Conservation (phyloP, 441 rosid species). For the Cnidoscolus chayamansa region DNA sequence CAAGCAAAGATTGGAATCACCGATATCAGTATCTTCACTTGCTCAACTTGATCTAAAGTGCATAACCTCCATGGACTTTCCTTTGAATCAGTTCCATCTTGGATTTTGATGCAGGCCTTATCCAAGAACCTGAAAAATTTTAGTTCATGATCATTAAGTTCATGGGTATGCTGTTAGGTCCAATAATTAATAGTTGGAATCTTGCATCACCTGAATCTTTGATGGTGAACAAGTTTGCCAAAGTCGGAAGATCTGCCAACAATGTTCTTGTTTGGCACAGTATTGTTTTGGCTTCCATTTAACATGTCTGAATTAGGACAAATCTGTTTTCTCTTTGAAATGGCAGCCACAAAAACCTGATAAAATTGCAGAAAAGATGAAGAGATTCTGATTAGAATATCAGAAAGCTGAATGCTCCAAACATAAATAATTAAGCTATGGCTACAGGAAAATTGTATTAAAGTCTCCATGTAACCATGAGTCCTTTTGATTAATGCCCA, state of each 20-base stretch:
- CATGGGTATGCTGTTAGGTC: neutral
- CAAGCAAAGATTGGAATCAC: conserved; percentile 75
- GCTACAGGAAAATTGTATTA: too few species aligned
- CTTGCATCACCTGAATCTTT: conserved; percentile 58
- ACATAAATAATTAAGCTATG: too few species aligned
- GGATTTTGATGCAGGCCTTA: conserved; percentile 72
- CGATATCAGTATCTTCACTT: conserved; percentile 66
- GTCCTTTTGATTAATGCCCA: too few species aligned
- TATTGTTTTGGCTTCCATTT: conserved; percentile 44
- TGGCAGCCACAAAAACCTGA: conserved; percentile 81
- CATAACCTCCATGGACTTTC: conserved; percentile 86
- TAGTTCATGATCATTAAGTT: neutral
- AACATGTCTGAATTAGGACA: conserved; percentile 56
- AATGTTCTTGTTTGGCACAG: conserved; percentile 11
- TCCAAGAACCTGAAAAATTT: conserved; percentile 57
- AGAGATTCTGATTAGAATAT: neutral
- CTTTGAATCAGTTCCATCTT: conserved; percentile 37
- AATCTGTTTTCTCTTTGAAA: conserved; percentile 57
- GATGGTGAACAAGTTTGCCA: conserved; percentile 44
- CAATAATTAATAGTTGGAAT: neutral
- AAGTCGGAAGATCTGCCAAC: conserved; percentile 26
- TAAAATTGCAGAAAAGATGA: neutral
- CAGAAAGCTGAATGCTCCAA: neutral
- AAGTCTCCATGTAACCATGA: too few species aligned
- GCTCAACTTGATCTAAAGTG: conserved; percentile 72